A percentile compares a stretch with the other conserved stretches of the same genome.
phyloP scores from a whole-genome alignment of 495 filamentous ascomycete genomes.

The Hypoxylon trugodes region DNA sequence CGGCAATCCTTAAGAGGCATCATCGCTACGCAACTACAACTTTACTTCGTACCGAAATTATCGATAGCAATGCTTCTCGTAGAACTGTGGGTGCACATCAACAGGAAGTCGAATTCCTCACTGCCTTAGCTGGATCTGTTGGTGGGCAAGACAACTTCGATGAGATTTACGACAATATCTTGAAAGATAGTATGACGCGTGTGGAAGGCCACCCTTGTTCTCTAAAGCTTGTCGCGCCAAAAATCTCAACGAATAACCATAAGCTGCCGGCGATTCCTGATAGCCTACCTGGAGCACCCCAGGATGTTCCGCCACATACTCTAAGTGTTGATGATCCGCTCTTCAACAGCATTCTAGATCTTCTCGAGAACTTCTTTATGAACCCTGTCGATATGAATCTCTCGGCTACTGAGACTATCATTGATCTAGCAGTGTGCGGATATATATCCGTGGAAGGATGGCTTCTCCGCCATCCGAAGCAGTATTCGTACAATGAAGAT shows the following conservation, averaged over 20 bases:
- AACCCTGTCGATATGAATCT: conserved; percentile 93
- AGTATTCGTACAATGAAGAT: conserved; percentile 62
- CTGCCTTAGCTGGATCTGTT: conserved; percentile 75
- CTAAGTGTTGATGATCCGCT: conserved; percentile 79
- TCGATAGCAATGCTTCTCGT: conserved; percentile 58
- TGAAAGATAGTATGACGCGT: conserved; percentile 78
- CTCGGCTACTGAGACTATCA: conserved; percentile 80
- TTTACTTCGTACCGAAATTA: conserved; percentile 69
- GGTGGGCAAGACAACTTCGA: conserved; percentile 75
- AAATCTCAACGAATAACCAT: conserved; percentile 60
- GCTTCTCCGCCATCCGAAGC: conserved; percentile 78
- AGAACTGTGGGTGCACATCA: conserved; percentile 83
- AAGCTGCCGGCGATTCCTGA: conserved; percentile 59
- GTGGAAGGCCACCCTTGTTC: conserved; percentile 87
- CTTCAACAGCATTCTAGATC: conserved; percentile 70
- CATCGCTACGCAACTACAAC: conserved; percentile 84
- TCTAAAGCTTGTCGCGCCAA: conserved; percentile 62
- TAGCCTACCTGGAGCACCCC: conserved; percentile 60
- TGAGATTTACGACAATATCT: conserved; percentile 80
- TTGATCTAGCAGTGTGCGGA: conserved; percentile 83
- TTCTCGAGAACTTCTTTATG: conserved; percentile 80
- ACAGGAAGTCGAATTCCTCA: conserved; percentile 77
- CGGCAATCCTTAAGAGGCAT: conserved; percentile 84
- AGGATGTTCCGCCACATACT: conserved; percentile 65
- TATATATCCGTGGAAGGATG: conserved; percentile 86